A percentile compares a stretch with the other conserved stretches of the same genome.
These are phyloP conservation scores for Ceriops decandra DNA, from an alignment of 345 rosid species.

Conservation along the genomic window DNA sequence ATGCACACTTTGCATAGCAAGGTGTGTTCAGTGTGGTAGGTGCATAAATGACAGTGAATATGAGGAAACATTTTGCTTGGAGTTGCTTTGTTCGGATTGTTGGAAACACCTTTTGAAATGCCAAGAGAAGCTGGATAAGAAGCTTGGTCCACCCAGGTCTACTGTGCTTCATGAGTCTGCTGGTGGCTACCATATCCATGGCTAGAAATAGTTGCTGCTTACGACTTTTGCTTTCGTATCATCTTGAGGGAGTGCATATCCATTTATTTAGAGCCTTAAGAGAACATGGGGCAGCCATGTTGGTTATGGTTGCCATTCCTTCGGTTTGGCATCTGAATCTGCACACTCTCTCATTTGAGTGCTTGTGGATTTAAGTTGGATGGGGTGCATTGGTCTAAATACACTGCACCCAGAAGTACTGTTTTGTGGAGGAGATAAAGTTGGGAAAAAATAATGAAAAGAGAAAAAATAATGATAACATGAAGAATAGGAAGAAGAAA, in stretches of 20 bases:
- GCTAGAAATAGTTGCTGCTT: slow-evolving; percentile 30
- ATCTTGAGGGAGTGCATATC: slow-evolving; percentile 11
- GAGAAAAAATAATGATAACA: no score
- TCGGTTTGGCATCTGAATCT: slow-evolving; percentile 12
- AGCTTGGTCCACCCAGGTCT: slow-evolving; percentile 20
- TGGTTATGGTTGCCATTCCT: slow-evolving; percentile 5
- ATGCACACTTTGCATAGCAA: slow-evolving; percentile 71
- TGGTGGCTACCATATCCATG: slow-evolving; percentile 29
- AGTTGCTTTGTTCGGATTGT: slow-evolving; percentile 69
- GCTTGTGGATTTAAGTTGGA: slow-evolving; percentile 13
- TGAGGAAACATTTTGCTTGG: slow-evolving; percentile 82
- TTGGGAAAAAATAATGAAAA: neutral
- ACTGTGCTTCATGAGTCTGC: slow-evolving; percentile 18
- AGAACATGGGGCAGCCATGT: slow-evolving; percentile 9
- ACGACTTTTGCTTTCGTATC: slow-evolving; percentile 17
- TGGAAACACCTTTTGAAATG: slow-evolving; percentile 27
- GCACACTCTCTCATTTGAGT: slow-evolving; percentile 4
- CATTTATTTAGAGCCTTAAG: slow-evolving; percentile 13
- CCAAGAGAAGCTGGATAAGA: slow-evolving; percentile 33
- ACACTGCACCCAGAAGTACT: slow-evolving; percentile 7
- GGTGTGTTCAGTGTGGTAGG: slow-evolving; percentile 83
- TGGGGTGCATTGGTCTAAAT: neutral
- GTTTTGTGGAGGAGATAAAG: neutral
- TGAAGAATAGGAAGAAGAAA: neutral
- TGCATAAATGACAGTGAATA: slow-evolving; percentile 76